Evolutionary conservation across 495 filamentous ascomycete genomes (phyloP).

Genomic region (Astrothelium subdiscretum): DNA sequence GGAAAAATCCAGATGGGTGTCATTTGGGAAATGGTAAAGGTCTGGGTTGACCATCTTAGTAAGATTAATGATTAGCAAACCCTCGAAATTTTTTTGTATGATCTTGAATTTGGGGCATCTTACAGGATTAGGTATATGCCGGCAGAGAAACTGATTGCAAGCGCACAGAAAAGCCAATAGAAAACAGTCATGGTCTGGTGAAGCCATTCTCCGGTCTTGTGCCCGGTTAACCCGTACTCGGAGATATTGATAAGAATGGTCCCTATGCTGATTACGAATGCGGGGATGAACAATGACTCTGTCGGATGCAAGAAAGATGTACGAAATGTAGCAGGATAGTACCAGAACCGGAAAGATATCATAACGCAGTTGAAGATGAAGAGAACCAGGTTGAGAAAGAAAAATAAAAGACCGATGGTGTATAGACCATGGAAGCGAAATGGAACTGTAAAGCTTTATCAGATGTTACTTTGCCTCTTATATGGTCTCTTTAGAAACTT

Average conservation of each 20-base stretch:
- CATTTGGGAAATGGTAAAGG: constrained; percentile 78
- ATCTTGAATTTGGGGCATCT: constrained; percentile 2
- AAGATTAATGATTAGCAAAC: neutral
- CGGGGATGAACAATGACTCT: constrained; percentile 69
- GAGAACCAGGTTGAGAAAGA: constrained; percentile 61
- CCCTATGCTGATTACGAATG: constrained; percentile 57
- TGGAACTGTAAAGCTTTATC: constrained; percentile 40
- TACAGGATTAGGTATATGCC: constrained; percentile 63
- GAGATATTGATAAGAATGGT: constrained; percentile 71
- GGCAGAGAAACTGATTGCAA: constrained; percentile 52
- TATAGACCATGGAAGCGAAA: constrained; percentile 59
- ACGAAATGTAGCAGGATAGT: constrained; percentile 59
- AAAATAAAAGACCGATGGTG: constrained; percentile 60
- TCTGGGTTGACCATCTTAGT: constrained; percentile 52
- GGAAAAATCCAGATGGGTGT: constrained; percentile 90
- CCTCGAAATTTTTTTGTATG: neutral
- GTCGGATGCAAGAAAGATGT: constrained; percentile 65
- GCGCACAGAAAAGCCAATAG: constrained; percentile 62
- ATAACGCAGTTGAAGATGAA: constrained; percentile 59
- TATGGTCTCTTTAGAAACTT: neutral
- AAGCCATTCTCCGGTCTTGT: constrained; percentile 57
- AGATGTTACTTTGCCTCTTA: neutral
- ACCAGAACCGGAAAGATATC: constrained; percentile 57
- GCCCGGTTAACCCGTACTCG: constrained; percentile 54
- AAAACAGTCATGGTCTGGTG: constrained; percentile 46